phyloP scores from a whole-genome alignment of 2,329 filamentous ascomycete genomes.

The Diaporthe sp. region DNA sequence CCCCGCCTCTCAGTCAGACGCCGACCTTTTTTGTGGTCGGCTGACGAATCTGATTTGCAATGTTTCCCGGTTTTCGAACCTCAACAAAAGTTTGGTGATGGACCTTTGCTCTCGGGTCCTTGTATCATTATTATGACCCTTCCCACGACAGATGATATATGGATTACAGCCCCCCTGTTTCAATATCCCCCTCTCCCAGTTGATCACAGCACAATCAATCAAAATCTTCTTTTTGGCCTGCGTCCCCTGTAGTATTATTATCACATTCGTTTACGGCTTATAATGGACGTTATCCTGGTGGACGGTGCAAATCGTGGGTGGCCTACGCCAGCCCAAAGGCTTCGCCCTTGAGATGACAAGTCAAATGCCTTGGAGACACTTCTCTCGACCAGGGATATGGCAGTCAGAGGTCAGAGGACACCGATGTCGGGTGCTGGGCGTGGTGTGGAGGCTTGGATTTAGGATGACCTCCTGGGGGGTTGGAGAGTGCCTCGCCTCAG shows the following conservation, averaged over 20 bases:
- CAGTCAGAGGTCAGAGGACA: not conserved
- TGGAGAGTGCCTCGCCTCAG: conserved; percentile 6
- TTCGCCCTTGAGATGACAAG: not conserved
- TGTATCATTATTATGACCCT: conserved; percentile 39
- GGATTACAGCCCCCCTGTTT: conserved; percentile 34
- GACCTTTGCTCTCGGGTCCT: conserved; percentile 19
- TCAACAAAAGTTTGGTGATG: conserved; percentile 36
- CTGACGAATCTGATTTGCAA: not conserved
- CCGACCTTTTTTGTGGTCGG: not conserved
- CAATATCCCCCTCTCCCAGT: conserved; percentile 11
- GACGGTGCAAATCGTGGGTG: not conserved
- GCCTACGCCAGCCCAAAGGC: not conserved
- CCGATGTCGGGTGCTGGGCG: not conserved
- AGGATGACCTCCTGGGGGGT: not conserved
- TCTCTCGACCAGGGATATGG: not conserved
- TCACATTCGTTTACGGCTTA: conserved; percentile 33
- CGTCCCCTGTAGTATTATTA: conserved; percentile 34
- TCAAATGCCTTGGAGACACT: not conserved
- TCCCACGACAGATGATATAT: conserved; percentile 34
- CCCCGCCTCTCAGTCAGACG: conserved; percentile 30
- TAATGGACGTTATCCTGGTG: conserved; percentile 23
- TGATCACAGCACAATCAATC: conserved; percentile 30
- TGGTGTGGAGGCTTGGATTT: not conserved
- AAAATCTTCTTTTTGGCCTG: conserved; percentile 26
- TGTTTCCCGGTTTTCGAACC: conserved; percentile 24